These are phyloP conservation scores for Thamnidium elegans DNA, from an alignment of 192 early-diverging fungal genomes.

Conservation along the genomic window DNA sequence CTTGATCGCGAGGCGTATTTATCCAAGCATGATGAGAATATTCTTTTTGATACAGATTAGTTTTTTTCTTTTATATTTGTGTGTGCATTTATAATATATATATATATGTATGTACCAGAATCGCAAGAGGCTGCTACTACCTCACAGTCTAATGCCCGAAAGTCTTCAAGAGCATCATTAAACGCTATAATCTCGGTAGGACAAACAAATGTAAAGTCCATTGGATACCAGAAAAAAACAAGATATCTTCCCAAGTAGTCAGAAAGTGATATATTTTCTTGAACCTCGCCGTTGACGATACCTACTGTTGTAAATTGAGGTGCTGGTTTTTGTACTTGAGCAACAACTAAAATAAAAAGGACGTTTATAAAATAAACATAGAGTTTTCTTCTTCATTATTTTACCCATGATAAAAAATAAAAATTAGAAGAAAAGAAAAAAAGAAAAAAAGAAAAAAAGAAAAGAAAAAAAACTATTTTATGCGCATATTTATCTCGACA, in stretches of 20 bases:
- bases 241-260: conserved; percentile 49
- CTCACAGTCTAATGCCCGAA: conserved; percentile 73
- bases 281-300: conserved; percentile 68
- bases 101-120: conserved; percentile 17
- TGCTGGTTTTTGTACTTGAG: conserved; percentile 45
- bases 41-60: conserved; percentile 38
- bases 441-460: neutral
- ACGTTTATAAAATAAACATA: too few species aligned
- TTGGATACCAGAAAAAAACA: conserved; percentile 74
- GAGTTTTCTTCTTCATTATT: neutral
- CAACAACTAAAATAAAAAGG: neutral
- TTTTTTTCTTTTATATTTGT: too few species aligned
- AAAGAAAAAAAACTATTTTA: neutral
- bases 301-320: conserved; percentile 66
- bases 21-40: conserved; percentile 90
- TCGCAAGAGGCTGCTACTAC: conserved; percentile 72
- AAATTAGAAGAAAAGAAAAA: too few species aligned
- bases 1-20: conserved; percentile 78
- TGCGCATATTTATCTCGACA: neutral
- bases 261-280: conserved; percentile 56
- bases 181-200: conserved; percentile 93
- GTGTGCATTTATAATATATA: neutral
- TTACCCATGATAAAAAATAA: neutral
- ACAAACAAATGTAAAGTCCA: conserved; percentile 77
- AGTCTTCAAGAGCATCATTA: conserved; percentile 79